Conservation (phyloP, 768 basidiomycete species). For the Pleurotus cornucopiae region DNA sequence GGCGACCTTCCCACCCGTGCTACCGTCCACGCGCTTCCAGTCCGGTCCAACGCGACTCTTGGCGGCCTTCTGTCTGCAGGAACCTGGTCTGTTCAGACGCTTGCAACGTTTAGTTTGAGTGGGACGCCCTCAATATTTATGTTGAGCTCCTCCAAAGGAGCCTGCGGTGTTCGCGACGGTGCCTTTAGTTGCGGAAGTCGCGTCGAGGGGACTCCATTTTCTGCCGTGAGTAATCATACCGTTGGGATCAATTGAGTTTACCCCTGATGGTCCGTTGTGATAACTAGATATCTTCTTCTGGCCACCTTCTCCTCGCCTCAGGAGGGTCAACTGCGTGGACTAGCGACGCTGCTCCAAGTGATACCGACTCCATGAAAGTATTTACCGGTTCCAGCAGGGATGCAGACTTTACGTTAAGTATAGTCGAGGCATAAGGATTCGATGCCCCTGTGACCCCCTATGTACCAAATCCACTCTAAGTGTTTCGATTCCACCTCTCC, state of each 20-base stretch:
- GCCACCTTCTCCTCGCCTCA: conserved; percentile 45
- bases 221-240: conserved; percentile 36
- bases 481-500: no score
- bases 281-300: conserved; percentile 40
- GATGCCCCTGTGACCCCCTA: no score
- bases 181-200: conserved; percentile 48
- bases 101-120: conserved; percentile 48
- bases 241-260: background rate
- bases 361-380: conserved; percentile 34
- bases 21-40: conserved; percentile 33
- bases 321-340: conserved; percentile 46
- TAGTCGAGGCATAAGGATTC: conserved; percentile 19
- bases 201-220: conserved; percentile 41
- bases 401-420: conserved; percentile 32
- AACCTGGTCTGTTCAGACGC: conserved; percentile 60
- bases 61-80: conserved; percentile 54
- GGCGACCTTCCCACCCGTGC: conserved; percentile 38
- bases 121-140: conserved; percentile 48
- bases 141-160: conserved; percentile 54
- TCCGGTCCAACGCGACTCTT: conserved; percentile 26
- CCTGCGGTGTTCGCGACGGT: conserved; percentile 45
- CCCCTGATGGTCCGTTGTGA: conserved; percentile 2
- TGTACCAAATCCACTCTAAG: no score
- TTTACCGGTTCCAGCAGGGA: conserved; percentile 28
- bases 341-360: conserved; percentile 51